A percentile compares a stretch with the other conserved stretches of the same genome.
Conservation (phyloP, 1,284 basidiomycete genomes). For the Fomitopsis betulina region DNA sequence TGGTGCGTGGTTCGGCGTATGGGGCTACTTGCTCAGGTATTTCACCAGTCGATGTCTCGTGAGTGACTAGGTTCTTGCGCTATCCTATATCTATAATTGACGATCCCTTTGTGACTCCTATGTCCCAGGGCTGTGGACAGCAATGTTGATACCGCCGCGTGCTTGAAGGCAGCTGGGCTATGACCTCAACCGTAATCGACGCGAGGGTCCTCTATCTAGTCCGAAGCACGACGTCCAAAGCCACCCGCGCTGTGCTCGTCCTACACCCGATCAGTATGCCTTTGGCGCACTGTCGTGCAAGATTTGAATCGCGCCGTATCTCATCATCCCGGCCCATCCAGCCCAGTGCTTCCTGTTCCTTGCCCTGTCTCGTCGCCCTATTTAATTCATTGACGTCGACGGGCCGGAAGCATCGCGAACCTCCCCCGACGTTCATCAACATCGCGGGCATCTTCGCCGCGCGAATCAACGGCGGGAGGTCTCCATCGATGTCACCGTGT, state of each 20-base stretch:
- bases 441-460: slow-evolving; percentile 29
- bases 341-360: slow-evolving; percentile 50
- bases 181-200: slow-evolving; percentile 46
- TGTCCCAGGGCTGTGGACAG: slow-evolving; percentile 36
- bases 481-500: slow-evolving; percentile 48
- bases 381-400: slow-evolving; percentile 37
- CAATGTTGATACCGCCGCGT: slow-evolving; percentile 28
- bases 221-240: slow-evolving; percentile 35
- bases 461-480: slow-evolving; percentile 44
- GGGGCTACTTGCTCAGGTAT: slow-evolving; percentile 62
- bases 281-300: background rate
- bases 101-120: slow-evolving; percentile 10
- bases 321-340: slow-evolving; percentile 17
- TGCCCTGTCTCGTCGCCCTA: slow-evolving; percentile 45
- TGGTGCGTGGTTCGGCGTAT: slow-evolving; percentile 49
- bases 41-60: slow-evolving; percentile 42
- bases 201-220: slow-evolving; percentile 27
- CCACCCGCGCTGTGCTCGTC: slow-evolving; percentile 35
- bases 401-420: slow-evolving; percentile 5
- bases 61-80: slow-evolving; percentile 21
- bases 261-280: slow-evolving; percentile 43
- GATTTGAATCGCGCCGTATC: background rate
- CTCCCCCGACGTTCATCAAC: too few relatives aligned
- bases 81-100: slow-evolving; percentile 16
- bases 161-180: slow-evolving; percentile 55